A percentile compares a stretch with the other conserved stretches of the same genome.
phyloP scores from a whole-genome alignment of 441 rosid genomes.

The Arabidopsis hybrid region DNA sequence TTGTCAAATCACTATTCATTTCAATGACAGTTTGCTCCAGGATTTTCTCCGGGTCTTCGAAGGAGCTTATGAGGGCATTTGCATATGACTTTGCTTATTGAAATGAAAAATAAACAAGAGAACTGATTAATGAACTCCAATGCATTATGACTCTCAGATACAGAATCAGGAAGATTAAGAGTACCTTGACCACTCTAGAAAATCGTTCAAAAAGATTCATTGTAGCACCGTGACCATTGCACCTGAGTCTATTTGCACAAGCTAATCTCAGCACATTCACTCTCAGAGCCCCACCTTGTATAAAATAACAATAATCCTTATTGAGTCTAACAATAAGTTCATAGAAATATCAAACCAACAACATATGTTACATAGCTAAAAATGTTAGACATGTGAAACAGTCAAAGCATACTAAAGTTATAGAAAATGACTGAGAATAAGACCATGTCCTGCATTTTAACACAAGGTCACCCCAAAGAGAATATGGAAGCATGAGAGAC shows the following conservation, averaged over 20 bases:
- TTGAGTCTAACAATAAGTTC: background rate
- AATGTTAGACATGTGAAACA: background rate
- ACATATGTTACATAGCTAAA: background rate
- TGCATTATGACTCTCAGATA: background rate
- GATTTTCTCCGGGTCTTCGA: conserved; percentile 96
- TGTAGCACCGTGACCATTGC: conserved; percentile 59
- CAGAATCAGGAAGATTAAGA: conserved; percentile 8
- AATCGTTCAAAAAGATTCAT: conserved; percentile 93
- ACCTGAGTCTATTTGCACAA: conserved; percentile 41
- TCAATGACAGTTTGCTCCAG: conserved; percentile 94
- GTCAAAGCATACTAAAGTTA: background rate
- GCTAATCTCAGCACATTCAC: conserved; percentile 45
- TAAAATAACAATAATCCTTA: background rate
- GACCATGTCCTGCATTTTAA: background rate
- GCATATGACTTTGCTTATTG: conserved; percentile 82
- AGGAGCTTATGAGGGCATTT: conserved; percentile 81
- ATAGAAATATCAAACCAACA: background rate
- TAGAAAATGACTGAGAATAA: too few relatives aligned
- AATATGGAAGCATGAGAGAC: background rate
- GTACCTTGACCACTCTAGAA: conserved; percentile 91
- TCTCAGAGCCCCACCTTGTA: conserved; percentile 38
- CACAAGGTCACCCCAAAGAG: background rate
- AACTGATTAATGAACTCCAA: conserved; percentile 21
- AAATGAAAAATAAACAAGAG: conserved; percentile 20
- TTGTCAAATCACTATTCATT: conserved; percentile 95